A percentile compares a stretch with the other conserved stretches of the same genome.
These are phyloP conservation scores for Suhomyces yuchorum DNA, from an alignment of 1,139 yeast species.

Conservation along the genomic window DNA sequence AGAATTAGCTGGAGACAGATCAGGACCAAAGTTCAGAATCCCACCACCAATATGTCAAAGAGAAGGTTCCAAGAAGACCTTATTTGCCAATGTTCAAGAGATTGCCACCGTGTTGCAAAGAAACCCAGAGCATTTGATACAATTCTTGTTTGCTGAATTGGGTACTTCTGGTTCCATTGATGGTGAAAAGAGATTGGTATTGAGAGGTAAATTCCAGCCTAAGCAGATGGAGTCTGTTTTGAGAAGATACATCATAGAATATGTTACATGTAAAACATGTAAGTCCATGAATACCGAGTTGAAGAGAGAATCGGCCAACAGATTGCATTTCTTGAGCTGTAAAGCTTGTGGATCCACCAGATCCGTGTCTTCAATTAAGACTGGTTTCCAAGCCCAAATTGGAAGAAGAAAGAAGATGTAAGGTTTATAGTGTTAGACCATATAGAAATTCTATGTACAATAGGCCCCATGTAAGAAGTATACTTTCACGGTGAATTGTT, in stretches of 20 bases:
- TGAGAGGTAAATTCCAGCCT: constrained; percentile 97
- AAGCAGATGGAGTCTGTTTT: constrained; percentile 96
- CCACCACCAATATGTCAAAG: constrained; percentile 98
- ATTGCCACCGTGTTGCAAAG: constrained; percentile 93
- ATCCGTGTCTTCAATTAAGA: constrained; percentile 95
- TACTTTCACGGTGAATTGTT: no score
- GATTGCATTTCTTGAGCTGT: constrained; percentile 97
- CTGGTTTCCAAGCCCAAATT: constrained; percentile 98
- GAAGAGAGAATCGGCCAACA: constrained; percentile 92
- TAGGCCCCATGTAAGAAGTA: background rate
- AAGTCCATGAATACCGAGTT: constrained; percentile 95
- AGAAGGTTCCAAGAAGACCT: constrained; percentile 96
- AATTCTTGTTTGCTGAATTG: constrained; percentile 94
- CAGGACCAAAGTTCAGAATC: constrained; percentile 90
- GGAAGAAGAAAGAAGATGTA: constrained; percentile 68
- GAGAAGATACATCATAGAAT: constrained; percentile 94
- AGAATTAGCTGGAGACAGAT: constrained; percentile 94
- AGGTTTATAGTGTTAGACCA: constrained; percentile 2
- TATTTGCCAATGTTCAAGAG: constrained; percentile 94
- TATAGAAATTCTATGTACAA: constrained; percentile 4
- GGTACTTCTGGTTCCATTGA: constrained; percentile 99
- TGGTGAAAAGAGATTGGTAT: constrained; percentile 94
- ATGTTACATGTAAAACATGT: constrained; percentile 98
- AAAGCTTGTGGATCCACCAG: constrained; percentile 97
- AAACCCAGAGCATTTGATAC: constrained; percentile 95